Conservation (phyloP, 2,329 filamentous ascomycete genomes). For the Aaosphaeria arxii region DNA sequence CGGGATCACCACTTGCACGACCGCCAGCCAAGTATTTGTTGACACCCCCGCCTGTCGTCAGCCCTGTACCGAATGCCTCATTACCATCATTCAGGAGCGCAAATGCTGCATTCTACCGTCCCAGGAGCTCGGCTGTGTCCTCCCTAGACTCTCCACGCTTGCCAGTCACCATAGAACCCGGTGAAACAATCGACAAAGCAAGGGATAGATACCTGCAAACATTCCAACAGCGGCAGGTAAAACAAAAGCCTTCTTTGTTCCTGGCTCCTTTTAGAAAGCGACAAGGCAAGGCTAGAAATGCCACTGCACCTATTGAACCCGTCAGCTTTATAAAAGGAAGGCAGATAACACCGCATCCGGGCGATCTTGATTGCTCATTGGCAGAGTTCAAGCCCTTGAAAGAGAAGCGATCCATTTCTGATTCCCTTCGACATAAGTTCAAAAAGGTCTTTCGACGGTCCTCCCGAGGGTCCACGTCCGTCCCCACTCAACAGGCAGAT, state of each 20-base stretch:
- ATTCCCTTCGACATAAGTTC: slow-evolving; percentile 59
- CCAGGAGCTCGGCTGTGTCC: slow-evolving; percentile 8
- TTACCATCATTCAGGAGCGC: slow-evolving; percentile 1
- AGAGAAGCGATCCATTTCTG: slow-evolving; percentile 62
- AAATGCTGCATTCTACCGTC: not conserved
- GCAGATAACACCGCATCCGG: not conserved
- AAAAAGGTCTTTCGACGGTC: slow-evolving; percentile 55
- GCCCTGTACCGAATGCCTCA: slow-evolving; percentile 5
- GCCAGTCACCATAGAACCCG: slow-evolving; percentile 19
- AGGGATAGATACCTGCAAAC: slow-evolving; percentile 41
- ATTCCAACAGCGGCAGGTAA: slow-evolving; percentile 40
- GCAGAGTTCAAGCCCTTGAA: slow-evolving; percentile 22
- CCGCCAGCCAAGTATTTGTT: slow-evolving; percentile 31
- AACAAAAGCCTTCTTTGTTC: slow-evolving; percentile 44
- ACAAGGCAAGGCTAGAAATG: slow-evolving; percentile 25
- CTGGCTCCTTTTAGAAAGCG: slow-evolving; percentile 45
- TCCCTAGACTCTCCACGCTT: slow-evolving; percentile 20
- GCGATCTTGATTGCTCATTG: not conserved
- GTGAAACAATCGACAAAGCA: slow-evolving; percentile 29
- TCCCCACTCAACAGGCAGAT: slow-evolving; percentile 55
- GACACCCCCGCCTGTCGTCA: slow-evolving; percentile 13
- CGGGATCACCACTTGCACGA: slow-evolving; percentile 33
- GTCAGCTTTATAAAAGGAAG: not conserved
- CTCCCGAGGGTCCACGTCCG: slow-evolving; percentile 20
- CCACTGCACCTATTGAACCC: slow-evolving; percentile 7